Percentiles rank a stretch among this genome's conserved stretches.
These are phyloP conservation scores for Sambucus nigra DNA, from an alignment of 129 eudicot species.

Conservation along the genomic window DNA sequence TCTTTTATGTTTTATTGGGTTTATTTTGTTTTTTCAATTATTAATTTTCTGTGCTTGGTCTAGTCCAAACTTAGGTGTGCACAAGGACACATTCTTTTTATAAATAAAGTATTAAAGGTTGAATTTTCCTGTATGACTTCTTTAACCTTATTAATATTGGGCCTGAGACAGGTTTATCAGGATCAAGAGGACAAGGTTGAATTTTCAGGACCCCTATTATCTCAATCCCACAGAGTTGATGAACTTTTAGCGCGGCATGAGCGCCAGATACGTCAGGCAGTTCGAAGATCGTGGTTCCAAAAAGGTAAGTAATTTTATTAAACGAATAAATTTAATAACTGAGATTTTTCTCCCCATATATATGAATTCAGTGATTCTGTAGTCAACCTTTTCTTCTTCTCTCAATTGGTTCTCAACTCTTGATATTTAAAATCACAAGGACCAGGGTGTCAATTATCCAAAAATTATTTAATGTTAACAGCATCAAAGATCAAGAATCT, in stretches of 20 bases:
- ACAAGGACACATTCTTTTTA: no score
- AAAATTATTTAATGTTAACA: background rate
- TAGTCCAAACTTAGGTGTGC: no score
- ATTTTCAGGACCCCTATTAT: slow-evolving; percentile 80
- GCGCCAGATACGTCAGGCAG: slow-evolving; percentile 85
- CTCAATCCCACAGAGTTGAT: slow-evolving; percentile 71
- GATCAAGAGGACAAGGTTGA: slow-evolving; percentile 83
- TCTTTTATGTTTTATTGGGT: no score
- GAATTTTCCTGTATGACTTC: background rate
- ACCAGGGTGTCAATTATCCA: background rate
- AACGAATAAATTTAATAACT: no score
- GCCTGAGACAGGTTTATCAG: slow-evolving; percentile 38
- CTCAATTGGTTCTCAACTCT: background rate
- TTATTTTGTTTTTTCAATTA: no score
- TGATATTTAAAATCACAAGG: background rate
- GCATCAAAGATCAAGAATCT: background rate
- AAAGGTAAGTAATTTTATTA: slow-evolving; percentile 45
- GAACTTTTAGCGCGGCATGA: slow-evolving; percentile 82
- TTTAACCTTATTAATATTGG: slow-evolving; percentile 13
- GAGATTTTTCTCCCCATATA: background rate
- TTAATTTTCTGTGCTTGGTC: no score
- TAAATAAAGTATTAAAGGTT: no score
- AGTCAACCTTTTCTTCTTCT: background rate
- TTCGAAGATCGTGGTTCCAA: slow-evolving; percentile 81
- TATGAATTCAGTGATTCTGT: background rate